Base-by-base conservation (phyloP, 805 yeast genomes). In the Cyberlindnera maclurae region DNA sequence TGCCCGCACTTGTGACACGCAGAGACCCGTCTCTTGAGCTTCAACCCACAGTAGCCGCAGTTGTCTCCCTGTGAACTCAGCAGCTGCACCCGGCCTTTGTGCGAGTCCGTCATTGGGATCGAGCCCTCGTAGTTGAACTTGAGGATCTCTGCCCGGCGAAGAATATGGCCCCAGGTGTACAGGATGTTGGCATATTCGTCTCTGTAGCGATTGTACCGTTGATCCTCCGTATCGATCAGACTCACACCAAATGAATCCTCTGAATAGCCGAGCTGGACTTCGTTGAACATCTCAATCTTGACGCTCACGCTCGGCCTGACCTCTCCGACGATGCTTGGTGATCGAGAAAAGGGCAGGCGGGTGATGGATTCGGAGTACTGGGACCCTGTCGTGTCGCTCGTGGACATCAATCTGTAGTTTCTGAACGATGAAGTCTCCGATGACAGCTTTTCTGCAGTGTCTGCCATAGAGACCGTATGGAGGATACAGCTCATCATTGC, bases 401-500 rank as follows among this genome's bases (percentile, higher is more conserved):
- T 45, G 2, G 54, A 52, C 12, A 37, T 31, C n/a, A 36, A 11
- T 9, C 50, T 20, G 26, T 41, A 42, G 15, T 39, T 43, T 29
- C 50, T 42, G 24, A 39, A 27, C 4, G 37, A 29, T 4, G 26
- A 13, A 4, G 40, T 44, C 15, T 47, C 36, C 15, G 26, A 2
- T 10, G 20, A 9, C 12, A n/a, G 10, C 10, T 7, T 8, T 16
- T 26, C 18, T 4, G 29, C 11, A 13, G 17, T n/a, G 11, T 33
- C 29, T 15, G 12, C 30, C 8, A n/a, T 12, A n/a, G 36, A 33
- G n/a, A 33, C 29, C 12, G 22, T 47, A 30, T 49, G 45, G 40
- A 84, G 60, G 4, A 86, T 68, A 59, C 95, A 85, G 4, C 90
- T 75, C 47, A 88, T 59, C 87, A 85, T 83, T 1, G 95, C 96